Conservation (phyloP, 257 asterid species). For the Jaltomata sinuosa region DNA sequence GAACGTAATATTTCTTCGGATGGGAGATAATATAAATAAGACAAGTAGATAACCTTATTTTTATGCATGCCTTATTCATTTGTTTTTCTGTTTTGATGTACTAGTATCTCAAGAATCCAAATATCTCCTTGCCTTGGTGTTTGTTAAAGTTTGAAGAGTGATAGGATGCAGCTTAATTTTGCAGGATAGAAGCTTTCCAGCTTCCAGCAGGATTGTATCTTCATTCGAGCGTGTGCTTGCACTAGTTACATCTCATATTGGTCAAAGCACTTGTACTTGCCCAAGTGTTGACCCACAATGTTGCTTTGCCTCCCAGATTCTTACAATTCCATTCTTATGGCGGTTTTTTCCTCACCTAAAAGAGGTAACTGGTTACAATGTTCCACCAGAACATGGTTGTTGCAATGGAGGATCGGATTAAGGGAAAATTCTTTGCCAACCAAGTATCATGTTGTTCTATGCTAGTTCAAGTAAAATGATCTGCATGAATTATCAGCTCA, state of each 20-base stretch:
- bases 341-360: constrained; percentile 64
- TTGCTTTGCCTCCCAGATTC: constrained; percentile 78
- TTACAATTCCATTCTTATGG: constrained; percentile 88
- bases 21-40: not conserved
- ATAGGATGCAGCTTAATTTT: constrained; percentile 17
- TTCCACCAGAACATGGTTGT: not conserved
- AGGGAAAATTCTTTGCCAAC: not conserved
- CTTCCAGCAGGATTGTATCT: constrained; percentile 38
- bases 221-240: constrained; percentile 68
- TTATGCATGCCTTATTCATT: not conserved
- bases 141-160: constrained; percentile 7
- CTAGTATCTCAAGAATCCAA: not conserved
- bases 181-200: constrained; percentile 45
- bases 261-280: constrained; percentile 72
- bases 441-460: not conserved
- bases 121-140: not conserved
- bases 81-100: not conserved
- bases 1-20: not conserved
- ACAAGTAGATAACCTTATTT: not conserved
- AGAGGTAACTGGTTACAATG: constrained; percentile 48
- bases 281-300: constrained; percentile 43
- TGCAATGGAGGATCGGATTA: not conserved
- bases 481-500: not conserved
- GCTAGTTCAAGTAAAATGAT: not conserved
- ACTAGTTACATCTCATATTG: constrained; percentile 55